Evolutionary conservation across 768 basidiomycete species (phyloP), one percentile per base, ranked within the genome.

Genomic region (Trametes sanguinea): DNA sequence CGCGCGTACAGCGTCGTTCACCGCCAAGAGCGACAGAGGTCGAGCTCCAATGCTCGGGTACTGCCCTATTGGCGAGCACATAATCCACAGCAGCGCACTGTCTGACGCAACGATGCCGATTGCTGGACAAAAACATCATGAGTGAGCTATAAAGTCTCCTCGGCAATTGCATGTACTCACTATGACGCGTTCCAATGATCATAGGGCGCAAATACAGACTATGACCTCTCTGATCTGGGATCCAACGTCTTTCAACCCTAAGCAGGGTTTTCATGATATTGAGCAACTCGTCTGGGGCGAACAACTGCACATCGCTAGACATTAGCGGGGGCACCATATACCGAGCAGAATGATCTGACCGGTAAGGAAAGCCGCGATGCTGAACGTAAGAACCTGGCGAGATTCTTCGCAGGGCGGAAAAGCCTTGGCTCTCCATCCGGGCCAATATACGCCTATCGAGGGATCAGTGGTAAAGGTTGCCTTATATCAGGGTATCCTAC

Each of bases 151-250:
- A 22, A 22, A 22, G 22, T 22, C 22, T 22, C 22, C 22, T 22
- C 22, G 22, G 22, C 22, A 22, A 22, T 22, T 22, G 22, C 22
- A 22, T 22, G 22, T 22, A 22, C 72, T 17, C 59, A 77, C 77
- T 67, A 32, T 77, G 57, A 7, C 78, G 73, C 1, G 80, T 80
- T 9, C 76, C 80, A 56, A 81, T 88, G 68, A 92, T 74, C 7
- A 87, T 94, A 16, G 92, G 89, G 48, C 95, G 87, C 65, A 97
- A 83, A 77, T 96, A 98, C 39, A 98, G 77, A 59, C 88, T 90
- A 72, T 92, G 85, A 5, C 89, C 94, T 1, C 83, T 78, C 7
- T 77, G 73, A 1, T 77, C 74, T 2, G 94, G 95, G 29, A 97
- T 92, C 94, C 95, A 97, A 9, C 87, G 83, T 10, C 78, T 73